These are phyloP conservation scores for Mycena epipterygia DNA, from an alignment of 768 basidiomycete genomes.

Conservation along the genomic window DNA sequence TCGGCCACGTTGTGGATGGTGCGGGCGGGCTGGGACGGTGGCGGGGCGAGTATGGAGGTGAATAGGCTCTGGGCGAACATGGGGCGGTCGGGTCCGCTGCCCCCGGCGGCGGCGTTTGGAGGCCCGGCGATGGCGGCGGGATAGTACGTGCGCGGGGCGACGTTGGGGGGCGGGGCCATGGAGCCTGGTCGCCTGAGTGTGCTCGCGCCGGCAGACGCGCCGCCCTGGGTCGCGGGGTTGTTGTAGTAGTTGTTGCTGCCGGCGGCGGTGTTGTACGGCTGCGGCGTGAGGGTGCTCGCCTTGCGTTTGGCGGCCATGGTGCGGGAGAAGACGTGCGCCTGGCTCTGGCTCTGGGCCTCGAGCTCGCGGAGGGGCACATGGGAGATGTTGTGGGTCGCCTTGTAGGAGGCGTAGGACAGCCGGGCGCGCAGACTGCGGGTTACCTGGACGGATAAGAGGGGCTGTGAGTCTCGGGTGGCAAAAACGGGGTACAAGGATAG, in stretches of 20 bases:
- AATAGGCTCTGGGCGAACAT: slow-evolving; percentile 69
- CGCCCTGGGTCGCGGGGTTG: slow-evolving; percentile 65
- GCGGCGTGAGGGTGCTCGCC: slow-evolving; percentile 45
- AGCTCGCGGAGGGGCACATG: slow-evolving; percentile 78
- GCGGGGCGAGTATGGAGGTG: slow-evolving; percentile 80
- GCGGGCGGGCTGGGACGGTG: slow-evolving; percentile 80
- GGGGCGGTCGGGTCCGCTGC: slow-evolving; percentile 50
- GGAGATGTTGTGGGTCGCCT: slow-evolving; percentile 81
- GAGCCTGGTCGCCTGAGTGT: slow-evolving; percentile 51
- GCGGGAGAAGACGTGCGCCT: slow-evolving; percentile 62
- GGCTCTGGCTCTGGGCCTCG: slow-evolving; percentile 68
- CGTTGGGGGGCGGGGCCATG: slow-evolving; percentile 59
- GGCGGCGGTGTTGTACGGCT: slow-evolving; percentile 30
- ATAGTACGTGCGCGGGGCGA: slow-evolving; percentile 59
- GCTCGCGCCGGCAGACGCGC: slow-evolving; percentile 47
- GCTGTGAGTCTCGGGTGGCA: slow-evolving; percentile 48
- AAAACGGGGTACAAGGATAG: slow-evolving; percentile 22
- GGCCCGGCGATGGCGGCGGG: slow-evolving; percentile 48
- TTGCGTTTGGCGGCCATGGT: slow-evolving; percentile 73
- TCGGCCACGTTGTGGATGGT: slow-evolving; percentile 84
- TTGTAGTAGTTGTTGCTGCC: slow-evolving; percentile 63
- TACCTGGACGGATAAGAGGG: slow-evolving; percentile 69
- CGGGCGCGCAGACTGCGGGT: slow-evolving; percentile 86
- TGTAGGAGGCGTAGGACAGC: slow-evolving; percentile 87
- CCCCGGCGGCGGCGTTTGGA: slow-evolving; percentile 45